Evolutionary conservation across 306 rosid species (phyloP), one percentile per base, ranked within the genome.

Genomic region (Sesbania bispinosa): DNA sequence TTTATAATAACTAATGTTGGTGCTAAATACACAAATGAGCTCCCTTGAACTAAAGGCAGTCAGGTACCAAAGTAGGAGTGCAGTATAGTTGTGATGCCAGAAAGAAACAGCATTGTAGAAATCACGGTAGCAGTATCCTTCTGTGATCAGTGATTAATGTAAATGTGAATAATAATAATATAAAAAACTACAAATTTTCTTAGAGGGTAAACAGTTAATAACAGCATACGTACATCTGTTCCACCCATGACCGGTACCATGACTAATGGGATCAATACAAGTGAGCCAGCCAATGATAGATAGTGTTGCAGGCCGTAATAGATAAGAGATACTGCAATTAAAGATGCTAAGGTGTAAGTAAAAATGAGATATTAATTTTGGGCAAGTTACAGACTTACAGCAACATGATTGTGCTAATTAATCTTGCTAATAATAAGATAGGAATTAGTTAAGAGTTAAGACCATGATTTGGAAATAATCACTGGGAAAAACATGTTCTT

Each of bases 201-300:
- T 24, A 54, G 52, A 62, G 74, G 71, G 45, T 63, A 81, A 73
- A 68, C 58, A 69, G 27, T n/a, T n/a, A n/a, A 54, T 20, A 59
- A 71, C 2, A 77, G 43, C 48, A 69, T 51, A 76, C 26, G 70
- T 96, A 94, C 98, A 80, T 88, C 96, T 36, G 94, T 87, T 84
- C 98, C 98, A 27, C 96, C 96, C 97, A 90, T 90, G 64, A 87
- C 84, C 3, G 98, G 97, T 66, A 94, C 92, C 71, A 90, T 94
- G 79, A 94, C 85, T 69, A 87, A 71, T 53, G 98, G 98, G 46
- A 94, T 79, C 80, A 94, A 85, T 58, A 94, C 80, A 68, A 94
- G 92, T 35, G 98, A 94, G 51, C 98, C 98, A 20, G 92, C 89
- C 83, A 94, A 71, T 36, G 98, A 94, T 19, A 94, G 79, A 83